Evolutionary conservation across 805 yeast species (phyloP).

Genomic region (Saccharomycopsis sp.): DNA sequence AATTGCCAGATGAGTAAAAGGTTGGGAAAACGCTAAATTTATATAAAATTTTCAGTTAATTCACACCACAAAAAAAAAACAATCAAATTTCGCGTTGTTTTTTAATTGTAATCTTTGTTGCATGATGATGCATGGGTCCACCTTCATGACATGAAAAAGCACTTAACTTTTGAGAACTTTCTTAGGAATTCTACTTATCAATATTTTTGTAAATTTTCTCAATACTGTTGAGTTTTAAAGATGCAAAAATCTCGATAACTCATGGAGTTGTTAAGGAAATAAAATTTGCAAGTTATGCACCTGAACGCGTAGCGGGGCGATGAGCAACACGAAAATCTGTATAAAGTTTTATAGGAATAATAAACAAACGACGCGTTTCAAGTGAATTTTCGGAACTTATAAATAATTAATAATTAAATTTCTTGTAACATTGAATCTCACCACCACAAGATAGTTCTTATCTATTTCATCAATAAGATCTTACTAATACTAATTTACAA

Average conservation of each 20-base stretch:
- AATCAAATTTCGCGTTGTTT: slow-evolving; percentile 1
- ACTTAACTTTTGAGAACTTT: not conserved
- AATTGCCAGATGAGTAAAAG: not conserved
- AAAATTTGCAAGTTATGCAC: not conserved
- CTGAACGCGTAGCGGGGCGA: not conserved
- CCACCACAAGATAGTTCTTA: no score
- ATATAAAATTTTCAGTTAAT: not conserved
- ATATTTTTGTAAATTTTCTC: not conserved
- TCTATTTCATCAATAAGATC: no score
- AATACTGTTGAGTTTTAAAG: not conserved
- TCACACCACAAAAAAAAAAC: slow-evolving; percentile 1
- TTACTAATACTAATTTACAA: no score
- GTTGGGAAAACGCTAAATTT: not conserved
- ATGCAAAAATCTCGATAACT: not conserved
- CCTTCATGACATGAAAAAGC: not conserved
- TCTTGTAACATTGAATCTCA: no score
- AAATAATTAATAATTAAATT: no score
- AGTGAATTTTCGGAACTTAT: no score
- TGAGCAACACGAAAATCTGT: no score
- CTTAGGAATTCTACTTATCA: not conserved
- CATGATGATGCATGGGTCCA: no score
- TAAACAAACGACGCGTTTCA: no score
- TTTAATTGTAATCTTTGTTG: no score
- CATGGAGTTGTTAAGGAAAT: not conserved
- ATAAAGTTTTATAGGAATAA: no score